These are phyloP conservation scores for Lasiosphaeria miniovina DNA, from an alignment of 495 filamentous ascomycete genomes.

Conservation along the genomic window DNA sequence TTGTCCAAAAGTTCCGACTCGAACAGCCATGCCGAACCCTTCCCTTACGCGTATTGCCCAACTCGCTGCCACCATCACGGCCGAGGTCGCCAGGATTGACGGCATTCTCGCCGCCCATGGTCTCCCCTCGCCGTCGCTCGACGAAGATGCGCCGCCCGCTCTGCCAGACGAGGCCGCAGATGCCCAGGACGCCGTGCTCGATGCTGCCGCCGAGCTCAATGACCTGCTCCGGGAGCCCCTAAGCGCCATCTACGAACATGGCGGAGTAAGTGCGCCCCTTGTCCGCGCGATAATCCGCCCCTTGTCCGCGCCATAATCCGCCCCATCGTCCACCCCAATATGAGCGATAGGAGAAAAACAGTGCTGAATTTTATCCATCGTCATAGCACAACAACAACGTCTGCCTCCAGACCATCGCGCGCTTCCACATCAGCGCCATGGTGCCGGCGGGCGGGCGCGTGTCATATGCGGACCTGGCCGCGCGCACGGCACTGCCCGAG, in stretches of 20 bases:
- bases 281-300: too few relatives aligned
- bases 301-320: too few relatives aligned
- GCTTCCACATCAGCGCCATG: conserved; percentile 32
- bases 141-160: not conserved
- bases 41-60: not conserved
- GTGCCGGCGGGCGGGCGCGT: conserved; percentile 29
- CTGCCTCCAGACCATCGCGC: conserved; percentile 33
- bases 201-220: not conserved
- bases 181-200: not conserved
- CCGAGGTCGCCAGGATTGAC: not conserved
- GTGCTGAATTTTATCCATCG: not conserved
- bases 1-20: too few relatives aligned
- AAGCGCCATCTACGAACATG: not conserved
- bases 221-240: not conserved
- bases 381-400: conserved; percentile 23
- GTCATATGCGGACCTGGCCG: conserved; percentile 34
- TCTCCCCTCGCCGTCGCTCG: not conserved
- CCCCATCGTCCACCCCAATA: too few relatives aligned
- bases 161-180: not conserved
- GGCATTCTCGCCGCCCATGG: not conserved
- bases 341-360: not conserved
- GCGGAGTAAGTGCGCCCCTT: not conserved
- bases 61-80: not conserved
- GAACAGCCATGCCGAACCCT: too few relatives aligned
- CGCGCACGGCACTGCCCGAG: conserved; percentile 22